Conservation (phyloP, 768 basidiomycete genomes). For the Podaxis pistillaris region DNA sequence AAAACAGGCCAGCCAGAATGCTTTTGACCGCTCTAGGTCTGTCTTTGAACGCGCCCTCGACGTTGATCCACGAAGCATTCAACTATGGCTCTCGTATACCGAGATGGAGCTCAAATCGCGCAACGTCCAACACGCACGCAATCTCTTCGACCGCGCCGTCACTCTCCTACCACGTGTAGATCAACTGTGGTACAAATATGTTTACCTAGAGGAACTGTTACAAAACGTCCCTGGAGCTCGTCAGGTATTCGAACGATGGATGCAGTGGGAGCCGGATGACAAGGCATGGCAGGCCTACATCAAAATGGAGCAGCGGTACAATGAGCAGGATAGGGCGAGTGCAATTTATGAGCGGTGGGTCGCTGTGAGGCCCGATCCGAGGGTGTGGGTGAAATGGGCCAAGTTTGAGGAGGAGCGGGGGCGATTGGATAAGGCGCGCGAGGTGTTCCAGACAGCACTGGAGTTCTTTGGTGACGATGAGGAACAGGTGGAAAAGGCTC, state of each 20-base stretch:
- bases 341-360: constrained; percentile 92
- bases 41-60: constrained; percentile 97
- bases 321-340: constrained; percentile 89
- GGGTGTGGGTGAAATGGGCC: constrained; percentile 82
- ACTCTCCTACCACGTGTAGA: constrained; percentile 95
- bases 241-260: constrained; percentile 99
- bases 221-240: constrained; percentile 95
- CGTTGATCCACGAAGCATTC: constrained; percentile 86
- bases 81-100: constrained; percentile 92
- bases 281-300: constrained; percentile 99
- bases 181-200: constrained; percentile 99
- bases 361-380: constrained; percentile 70
- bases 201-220: constrained; percentile 95
- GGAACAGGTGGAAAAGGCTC: constrained; percentile 93
- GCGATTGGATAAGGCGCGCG: constrained; percentile 69
- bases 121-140: constrained; percentile 95
- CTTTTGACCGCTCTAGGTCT: constrained; percentile 91
- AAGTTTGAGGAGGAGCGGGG: constrained; percentile 88
- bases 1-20: constrained; percentile 88
- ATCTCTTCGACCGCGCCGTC: constrained; percentile 95
- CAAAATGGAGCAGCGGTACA: constrained; percentile 94
- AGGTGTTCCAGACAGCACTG: constrained; percentile 89
- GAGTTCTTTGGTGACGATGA: constrained; percentile 89
- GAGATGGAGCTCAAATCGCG: constrained; percentile 99
- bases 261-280: constrained; percentile 99